Base-by-base conservation (phyloP, 805 yeast genomes). In the Danielia reshetovae region DNA sequence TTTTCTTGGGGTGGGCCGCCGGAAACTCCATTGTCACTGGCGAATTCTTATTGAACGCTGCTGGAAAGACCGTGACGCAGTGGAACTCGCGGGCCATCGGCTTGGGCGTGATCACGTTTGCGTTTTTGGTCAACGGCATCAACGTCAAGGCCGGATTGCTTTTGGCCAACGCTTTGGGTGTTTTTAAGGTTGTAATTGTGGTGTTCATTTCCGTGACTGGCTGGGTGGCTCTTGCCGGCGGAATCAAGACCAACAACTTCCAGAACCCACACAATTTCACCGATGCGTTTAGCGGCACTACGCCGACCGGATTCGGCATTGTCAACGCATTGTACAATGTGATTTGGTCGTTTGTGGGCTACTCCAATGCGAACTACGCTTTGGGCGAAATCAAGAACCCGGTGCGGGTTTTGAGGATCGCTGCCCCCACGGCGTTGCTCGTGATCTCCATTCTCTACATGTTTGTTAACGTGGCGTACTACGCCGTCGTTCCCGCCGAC, bases 341-440 rank as follows among this genome's bases (percentile, higher is more conserved):
- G 37, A 84, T 85, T 52, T 85, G 90, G 90, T 81, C 90, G 2
- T 85, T 77, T 49, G 76, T 83, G 48, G 94, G 94, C 33, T 85
- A 84, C 55, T 80, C 89, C 25, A 85, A 85, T 53, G 89, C 81
- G 34, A 84, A 85, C 60, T 84, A 85, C 50, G 90, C 93, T 5
- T 68, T 84, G 30, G 85, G 88, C 50, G 95, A 85, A 61, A 77
- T 79, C 32, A 79, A 75, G 54, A 73, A 85, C 56, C 93, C 94
- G 2, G 74, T 75, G 30, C 74, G 75, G 49, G 79, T 85, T 31
- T 73, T 83, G 55, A 77, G 65, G 51, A 58, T 73, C 36, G 88
- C 90, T 11, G 94, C 89, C 29, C 95, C 95, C 27, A 49, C 72
- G 18, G 86, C 94, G 0, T 65, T 86, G 43, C 49, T 79, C 18